phyloP scores from a whole-genome alignment of 2,329 filamentous ascomycete species.

The Sporothrix brunneoviolacea region DNA sequence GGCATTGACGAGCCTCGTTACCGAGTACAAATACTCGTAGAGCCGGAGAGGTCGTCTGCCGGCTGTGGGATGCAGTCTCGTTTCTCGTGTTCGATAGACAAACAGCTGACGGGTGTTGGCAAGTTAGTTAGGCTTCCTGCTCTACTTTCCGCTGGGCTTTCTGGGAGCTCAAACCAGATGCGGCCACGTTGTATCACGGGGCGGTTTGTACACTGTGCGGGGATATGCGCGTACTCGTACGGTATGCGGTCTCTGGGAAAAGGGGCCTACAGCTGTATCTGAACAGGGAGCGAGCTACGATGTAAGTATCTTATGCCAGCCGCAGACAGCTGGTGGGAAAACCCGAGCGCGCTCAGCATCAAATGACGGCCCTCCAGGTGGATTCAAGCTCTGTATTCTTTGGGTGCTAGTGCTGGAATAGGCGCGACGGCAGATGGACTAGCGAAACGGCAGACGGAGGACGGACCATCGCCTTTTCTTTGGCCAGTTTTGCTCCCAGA shows the following conservation, averaged over 20 bases:
- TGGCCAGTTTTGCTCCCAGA: no score
- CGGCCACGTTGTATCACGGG: conserved; percentile 7
- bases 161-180: conserved; percentile 10
- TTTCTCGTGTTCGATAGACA: neutral
- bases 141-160: no score
- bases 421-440: conserved; percentile 2
- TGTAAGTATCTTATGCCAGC: no score
- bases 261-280: conserved; percentile 4
- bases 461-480: conserved; percentile 1
- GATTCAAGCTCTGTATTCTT: neutral
- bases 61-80: no score
- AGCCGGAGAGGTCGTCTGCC: no score
- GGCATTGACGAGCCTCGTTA: no score
- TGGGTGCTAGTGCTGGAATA: neutral
- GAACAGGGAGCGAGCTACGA: no score
- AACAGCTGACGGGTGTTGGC: no score
- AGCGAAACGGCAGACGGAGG: neutral
- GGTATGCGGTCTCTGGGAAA: conserved; percentile 9
- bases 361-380: no score
- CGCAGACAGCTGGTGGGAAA: no score
- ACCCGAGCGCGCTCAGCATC: neutral
- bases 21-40: no score
- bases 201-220: neutral
- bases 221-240: neutral
- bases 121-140: no score